A percentile compares a stretch with the other conserved stretches of the same genome.
Evolutionary conservation across 2,329 filamentous ascomycete species (phyloP).

Genomic region (Alternaria sp.): DNA sequence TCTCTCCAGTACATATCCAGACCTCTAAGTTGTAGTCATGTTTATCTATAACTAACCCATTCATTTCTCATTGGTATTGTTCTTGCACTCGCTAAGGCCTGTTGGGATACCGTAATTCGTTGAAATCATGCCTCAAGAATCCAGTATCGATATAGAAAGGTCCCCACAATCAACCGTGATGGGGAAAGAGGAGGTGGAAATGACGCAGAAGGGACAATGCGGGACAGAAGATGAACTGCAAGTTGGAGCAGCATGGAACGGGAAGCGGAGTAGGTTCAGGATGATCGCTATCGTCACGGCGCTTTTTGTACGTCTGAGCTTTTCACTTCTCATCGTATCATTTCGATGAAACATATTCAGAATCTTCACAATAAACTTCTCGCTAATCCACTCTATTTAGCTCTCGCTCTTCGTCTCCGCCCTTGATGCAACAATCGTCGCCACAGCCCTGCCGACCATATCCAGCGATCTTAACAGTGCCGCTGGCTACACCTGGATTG

Average conservation of each 20-base stretch:
- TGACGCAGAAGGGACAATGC: background rate
- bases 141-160: background rate
- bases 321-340: background rate
- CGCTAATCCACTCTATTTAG: slow-evolving; percentile 19
- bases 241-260: slow-evolving; percentile 14
- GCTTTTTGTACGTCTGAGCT: slow-evolving; percentile 40
- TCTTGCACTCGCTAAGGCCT: background rate
- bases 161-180: background rate
- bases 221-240: background rate
- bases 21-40: background rate
- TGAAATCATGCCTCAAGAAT: background rate
- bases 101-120: background rate
- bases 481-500: slow-evolving; percentile 80
- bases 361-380: background rate
- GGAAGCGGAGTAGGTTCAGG: slow-evolving; percentile 34
- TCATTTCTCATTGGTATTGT: background rate
- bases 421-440: slow-evolving; percentile 65
- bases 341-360: background rate
- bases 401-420: slow-evolving; percentile 54
- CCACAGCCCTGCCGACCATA: slow-evolving; percentile 73
- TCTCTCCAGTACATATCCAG: background rate
- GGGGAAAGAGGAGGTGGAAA: background rate
- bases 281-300: slow-evolving; percentile 42
- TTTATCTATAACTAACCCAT: background rate
- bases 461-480: slow-evolving; percentile 69